Evolutionary conservation across 805 yeast species (phyloP), one percentile per base, ranked within the genome.

Genomic region (Metschnikowia aberdeeniae): DNA sequence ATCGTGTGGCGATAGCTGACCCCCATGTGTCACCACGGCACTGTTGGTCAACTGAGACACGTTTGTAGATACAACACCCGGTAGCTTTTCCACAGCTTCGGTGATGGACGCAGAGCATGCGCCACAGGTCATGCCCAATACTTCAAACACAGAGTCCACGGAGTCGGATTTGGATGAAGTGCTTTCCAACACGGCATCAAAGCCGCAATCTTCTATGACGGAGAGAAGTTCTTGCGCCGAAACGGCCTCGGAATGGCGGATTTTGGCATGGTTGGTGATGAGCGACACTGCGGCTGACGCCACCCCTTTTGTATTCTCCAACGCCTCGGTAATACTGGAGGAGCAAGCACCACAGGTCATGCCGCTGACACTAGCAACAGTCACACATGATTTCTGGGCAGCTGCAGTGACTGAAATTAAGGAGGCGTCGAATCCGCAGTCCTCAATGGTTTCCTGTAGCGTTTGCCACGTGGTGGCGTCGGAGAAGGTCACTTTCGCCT

Each of bases 41-140:
- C 80, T 78, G 53, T 86, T 93, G 0, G 96, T 87, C 3, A 87
- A 66, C 27, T 88, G 72, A 1, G 96, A 85, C 1, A 90, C 87
- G 3, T 76, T 72, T 0, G 75, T 87, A 4, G 63, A 57, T 1
- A 56, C 39, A 2, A 88, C 85, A 1, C 85, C 86, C 0, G 67
- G 64, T 7, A 78, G 44, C 0, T 58, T 58, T 44, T 71, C 65
- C 24, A 88, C 57, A 0, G 82, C 82, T 22, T 67, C 64, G 0
- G 82, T 77, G 17, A 92, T 78, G 0, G 93, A 70, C 1, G 83
- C 73, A 0, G 86, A 76, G 60, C 98, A 92, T 1, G 95, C 77
- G 1, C 93, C 84, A 59, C 97, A 92, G 2, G 98, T 90, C 97
- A 90, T 92, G 2, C 97, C 97, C 12, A 67, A 62, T 1, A 84